These are phyloP conservation scores for Xylariaceae sp. DNA, from an alignment of 2,329 filamentous ascomycete genomes.

Conservation along the genomic window DNA sequence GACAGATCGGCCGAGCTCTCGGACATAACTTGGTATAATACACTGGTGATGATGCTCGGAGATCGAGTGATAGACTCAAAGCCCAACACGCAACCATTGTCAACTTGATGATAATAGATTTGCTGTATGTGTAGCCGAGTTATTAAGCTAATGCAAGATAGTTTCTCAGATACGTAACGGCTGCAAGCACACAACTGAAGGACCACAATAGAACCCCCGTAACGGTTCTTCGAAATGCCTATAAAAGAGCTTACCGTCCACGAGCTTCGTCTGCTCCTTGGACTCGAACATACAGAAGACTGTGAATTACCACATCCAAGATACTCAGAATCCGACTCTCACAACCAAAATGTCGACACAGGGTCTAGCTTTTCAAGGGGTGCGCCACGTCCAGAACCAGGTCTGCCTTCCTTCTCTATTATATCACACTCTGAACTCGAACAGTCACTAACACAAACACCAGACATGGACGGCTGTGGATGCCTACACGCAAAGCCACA, in stretches of 20 bases:
- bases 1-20: conserved; percentile 15
- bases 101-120: too few relatives aligned
- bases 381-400: conserved; percentile 20
- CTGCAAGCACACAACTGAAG: not conserved
- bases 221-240: conserved; percentile 14
- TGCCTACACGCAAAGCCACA: conserved; percentile 16
- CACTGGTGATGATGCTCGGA: not conserved
- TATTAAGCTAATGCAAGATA: conserved; percentile 13
- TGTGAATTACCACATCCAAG: conserved; percentile 1
- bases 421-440: not conserved
- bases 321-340: not conserved
- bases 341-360: conserved; percentile 26
- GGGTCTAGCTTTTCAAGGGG: conserved; percentile 14
- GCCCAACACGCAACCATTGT: too few relatives aligned
- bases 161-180: not conserved
- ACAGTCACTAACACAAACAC: conserved; percentile 1
- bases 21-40: conserved; percentile 15
- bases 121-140: not conserved
- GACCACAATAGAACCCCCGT: not conserved
- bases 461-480: conserved; percentile 28
- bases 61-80: conserved; percentile 7
- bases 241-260: conserved; percentile 28
- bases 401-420: not conserved
- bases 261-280: conserved; percentile 23
- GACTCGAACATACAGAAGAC: conserved; percentile 22